A percentile compares a stretch with the other conserved stretches of the same genome.
phyloP scores from a whole-genome alignment of 2,329 filamentous ascomycete species.

The Tolypocladium inflatum region DNA sequence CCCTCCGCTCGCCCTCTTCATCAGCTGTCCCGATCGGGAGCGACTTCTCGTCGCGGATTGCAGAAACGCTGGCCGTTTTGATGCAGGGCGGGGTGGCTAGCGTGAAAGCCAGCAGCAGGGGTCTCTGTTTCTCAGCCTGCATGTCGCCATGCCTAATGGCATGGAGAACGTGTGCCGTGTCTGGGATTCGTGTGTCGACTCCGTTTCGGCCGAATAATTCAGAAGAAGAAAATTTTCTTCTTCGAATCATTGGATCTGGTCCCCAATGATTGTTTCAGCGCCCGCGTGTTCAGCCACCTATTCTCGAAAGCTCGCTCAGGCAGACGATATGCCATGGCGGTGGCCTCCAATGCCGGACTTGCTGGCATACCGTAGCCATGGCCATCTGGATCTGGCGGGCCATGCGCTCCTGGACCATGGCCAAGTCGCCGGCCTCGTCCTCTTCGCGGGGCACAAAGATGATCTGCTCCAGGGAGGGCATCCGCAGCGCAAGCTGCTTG shows the following conservation, averaged over 20 bases:
- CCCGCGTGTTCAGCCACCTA: slow-evolving; percentile 3
- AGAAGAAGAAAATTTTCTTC: background rate
- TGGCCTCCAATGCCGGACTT: slow-evolving; percentile 20
- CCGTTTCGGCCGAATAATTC: background rate
- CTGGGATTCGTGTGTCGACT: background rate
- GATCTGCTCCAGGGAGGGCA: slow-evolving; percentile 31
- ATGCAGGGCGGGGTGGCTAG: background rate
- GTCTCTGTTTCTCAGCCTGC: background rate
- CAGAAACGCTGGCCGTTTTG: background rate
- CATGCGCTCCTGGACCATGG: slow-evolving; percentile 23
- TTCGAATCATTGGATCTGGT: background rate
- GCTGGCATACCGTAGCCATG: slow-evolving; percentile 19
- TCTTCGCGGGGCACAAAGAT: slow-evolving; percentile 33
- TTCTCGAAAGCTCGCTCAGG: slow-evolving; percentile 13
- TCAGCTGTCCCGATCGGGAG: background rate
- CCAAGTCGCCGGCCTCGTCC: slow-evolving; percentile 18
- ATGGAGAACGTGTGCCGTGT: background rate
- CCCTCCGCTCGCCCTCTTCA: background rate
- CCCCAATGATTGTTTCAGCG: background rate
- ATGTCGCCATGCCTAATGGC: background rate
- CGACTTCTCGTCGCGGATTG: background rate
- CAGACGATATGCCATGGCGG: slow-evolving; percentile 28
- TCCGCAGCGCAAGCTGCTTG: slow-evolving; percentile 23
- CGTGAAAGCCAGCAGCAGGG: background rate
- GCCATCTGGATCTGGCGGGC: slow-evolving; percentile 26